These are phyloP conservation scores for Hericium erinaceus DNA, from an alignment of 768 basidiomycete species.

Conservation along the genomic window DNA sequence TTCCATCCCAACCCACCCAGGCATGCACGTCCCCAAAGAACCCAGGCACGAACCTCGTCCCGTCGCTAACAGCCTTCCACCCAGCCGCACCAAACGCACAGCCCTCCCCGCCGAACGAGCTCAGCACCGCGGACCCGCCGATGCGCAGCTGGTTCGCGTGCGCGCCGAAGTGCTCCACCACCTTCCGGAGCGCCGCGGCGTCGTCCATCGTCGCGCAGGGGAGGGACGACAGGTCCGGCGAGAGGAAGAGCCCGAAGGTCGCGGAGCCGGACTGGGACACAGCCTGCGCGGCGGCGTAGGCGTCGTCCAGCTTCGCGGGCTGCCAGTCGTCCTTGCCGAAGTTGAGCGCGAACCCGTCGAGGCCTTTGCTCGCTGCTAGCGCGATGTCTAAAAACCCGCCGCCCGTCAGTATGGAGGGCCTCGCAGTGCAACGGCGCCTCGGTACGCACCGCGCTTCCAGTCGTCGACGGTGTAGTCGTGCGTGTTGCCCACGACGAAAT, in stretches of 20 bases:
- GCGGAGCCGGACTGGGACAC: slow-evolving; percentile 1
- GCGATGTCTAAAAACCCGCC: not conserved
- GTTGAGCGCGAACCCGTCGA: slow-evolving; percentile 69
- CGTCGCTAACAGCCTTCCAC: slow-evolving; percentile 27
- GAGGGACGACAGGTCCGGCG: slow-evolving; percentile 30
- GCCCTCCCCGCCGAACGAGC: slow-evolving; percentile 62
- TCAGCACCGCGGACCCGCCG: slow-evolving; percentile 42
- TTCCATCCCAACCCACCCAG: slow-evolving; percentile 30
- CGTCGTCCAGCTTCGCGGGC: slow-evolving; percentile 48
- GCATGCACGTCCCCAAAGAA: slow-evolving; percentile 54
- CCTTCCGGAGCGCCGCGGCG: slow-evolving; percentile 39
- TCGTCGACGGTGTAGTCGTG: slow-evolving; percentile 41
- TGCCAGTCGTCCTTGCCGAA: slow-evolving; percentile 60
- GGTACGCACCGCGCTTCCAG: slow-evolving; percentile 29
- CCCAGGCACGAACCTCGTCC: slow-evolving; percentile 56
- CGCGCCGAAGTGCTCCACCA: slow-evolving; percentile 41
- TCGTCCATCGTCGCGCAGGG: slow-evolving; percentile 42
- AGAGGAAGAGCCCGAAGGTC: slow-evolving; percentile 39
- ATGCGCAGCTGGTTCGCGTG: slow-evolving; percentile 53
- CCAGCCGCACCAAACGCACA: slow-evolving; percentile 47
- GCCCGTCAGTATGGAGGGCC: not conserved
- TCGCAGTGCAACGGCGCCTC: not conserved
- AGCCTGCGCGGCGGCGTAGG: slow-evolving; percentile 33
- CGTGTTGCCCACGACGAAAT: slow-evolving; percentile 48
- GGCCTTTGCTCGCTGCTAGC: slow-evolving; percentile 41